A percentile compares a stretch with the other conserved stretches of the same genome.
phyloP scores from a whole-genome alignment of 257 asterid genomes.

The Solanum gracilifrons region DNA sequence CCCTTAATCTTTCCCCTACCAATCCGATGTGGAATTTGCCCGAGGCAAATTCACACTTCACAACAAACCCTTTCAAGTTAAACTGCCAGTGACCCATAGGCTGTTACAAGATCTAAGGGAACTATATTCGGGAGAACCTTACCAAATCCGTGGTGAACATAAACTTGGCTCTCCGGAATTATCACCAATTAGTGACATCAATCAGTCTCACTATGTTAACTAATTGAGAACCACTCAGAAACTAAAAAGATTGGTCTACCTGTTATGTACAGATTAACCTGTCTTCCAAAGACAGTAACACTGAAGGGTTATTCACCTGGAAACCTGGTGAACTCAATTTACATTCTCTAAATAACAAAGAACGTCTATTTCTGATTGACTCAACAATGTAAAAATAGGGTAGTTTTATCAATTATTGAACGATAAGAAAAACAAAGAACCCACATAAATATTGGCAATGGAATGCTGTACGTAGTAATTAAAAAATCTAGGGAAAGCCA shows the following conservation, averaged over 20 bases:
- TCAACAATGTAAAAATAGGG: neutral
- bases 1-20: neutral
- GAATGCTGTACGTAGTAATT: neutral
- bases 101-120: neutral
- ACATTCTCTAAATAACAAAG: neutral
- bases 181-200: neutral
- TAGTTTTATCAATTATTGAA: neutral
- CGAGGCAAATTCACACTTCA: neutral
- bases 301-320: neutral
- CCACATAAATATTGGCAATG: neutral
- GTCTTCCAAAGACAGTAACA: neutral
- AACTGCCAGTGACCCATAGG: neutral
- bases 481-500: neutral
- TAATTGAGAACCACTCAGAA: neutral
- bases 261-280: neutral
- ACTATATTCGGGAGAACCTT: neutral
- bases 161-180: neutral
- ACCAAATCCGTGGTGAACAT: neutral
- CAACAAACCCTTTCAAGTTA: neutral
- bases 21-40: neutral
- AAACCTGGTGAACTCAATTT: neutral
- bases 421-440: neutral
- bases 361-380: neutral
- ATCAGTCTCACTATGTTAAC: neutral
- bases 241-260: neutral